phyloP scores from a whole-genome alignment of 176 grass and related monocot species.

The Saccharum officinarum region DNA sequence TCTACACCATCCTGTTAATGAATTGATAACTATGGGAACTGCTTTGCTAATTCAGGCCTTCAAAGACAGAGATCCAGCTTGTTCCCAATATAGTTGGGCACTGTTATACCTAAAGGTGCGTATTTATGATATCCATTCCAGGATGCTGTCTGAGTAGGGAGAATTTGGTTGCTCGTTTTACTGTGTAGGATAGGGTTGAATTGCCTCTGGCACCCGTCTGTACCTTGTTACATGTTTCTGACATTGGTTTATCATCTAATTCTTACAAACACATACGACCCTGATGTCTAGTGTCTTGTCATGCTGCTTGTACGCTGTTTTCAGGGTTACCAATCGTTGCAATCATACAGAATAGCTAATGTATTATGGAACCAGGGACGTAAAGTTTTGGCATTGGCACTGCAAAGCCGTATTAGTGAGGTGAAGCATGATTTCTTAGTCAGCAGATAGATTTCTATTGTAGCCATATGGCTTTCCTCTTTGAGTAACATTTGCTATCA shows the following conservation, averaged over 20 bases:
- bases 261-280: background rate
- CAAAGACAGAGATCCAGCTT: conserved; percentile 97
- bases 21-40: conserved; percentile 17
- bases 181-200: background rate
- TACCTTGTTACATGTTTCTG: background rate
- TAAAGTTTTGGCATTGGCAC: conserved; percentile 85
- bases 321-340: conserved; percentile 94
- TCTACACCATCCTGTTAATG: conserved; percentile 21
- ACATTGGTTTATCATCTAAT: background rate
- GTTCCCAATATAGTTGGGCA: conserved; percentile 93
- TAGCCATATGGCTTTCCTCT: background rate
- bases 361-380: conserved; percentile 94
- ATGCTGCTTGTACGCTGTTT: conserved; percentile 21
- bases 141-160: background rate
- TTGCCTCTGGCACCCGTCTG: background rate
- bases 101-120: conserved; percentile 90
- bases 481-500: conserved; percentile 25
- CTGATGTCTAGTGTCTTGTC: background rate
- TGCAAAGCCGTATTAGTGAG: conserved; percentile 98
- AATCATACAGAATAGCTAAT: conserved; percentile 96
- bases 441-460: conserved; percentile 14
- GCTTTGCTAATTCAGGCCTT: conserved; percentile 64
- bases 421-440: conserved; percentile 48
- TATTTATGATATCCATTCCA: background rate
- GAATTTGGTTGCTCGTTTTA: background rate